Percentiles rank a stretch among this genome's conserved stretches.
These are phyloP conservation scores for Cladophialophora yegresii DNA, from an alignment of 2,329 filamentous ascomycete species.

Conservation along the genomic window DNA sequence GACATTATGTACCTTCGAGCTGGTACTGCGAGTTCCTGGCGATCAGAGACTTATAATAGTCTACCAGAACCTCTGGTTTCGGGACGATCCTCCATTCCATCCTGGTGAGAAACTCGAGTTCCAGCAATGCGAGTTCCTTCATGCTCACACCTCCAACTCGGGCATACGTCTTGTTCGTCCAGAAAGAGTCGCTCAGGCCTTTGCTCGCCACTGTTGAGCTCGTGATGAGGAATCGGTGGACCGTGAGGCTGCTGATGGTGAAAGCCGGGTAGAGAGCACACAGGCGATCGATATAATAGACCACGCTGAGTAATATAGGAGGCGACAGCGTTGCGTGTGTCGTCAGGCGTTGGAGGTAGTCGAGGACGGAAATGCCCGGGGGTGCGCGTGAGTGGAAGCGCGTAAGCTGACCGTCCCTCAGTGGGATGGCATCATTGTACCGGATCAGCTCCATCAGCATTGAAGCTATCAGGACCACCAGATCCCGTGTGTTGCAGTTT, in stretches of 20 bases:
- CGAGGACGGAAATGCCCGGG: conserved; percentile 88
- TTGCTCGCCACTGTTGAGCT: conserved; percentile 95
- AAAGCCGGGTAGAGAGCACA: conserved; percentile 92
- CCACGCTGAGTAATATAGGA: conserved; percentile 94
- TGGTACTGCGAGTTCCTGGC: conserved; percentile 64
- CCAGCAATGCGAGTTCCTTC: conserved; percentile 83
- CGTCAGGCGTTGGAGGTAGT: conserved; percentile 89
- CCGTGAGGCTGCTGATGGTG: conserved; percentile 92
- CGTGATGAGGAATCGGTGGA: conserved; percentile 95
- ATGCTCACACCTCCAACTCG: conserved; percentile 89
- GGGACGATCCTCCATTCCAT: conserved; percentile 98
- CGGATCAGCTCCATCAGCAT: conserved; percentile 95
- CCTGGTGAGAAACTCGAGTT: conserved; percentile 87
- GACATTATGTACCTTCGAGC: conserved; percentile 45
- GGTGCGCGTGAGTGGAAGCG: conserved; percentile 90
- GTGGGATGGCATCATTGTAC: conserved; percentile 84
- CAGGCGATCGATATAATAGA: conserved; percentile 95
- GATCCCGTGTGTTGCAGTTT: conserved; percentile 75
- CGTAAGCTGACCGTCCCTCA: conserved; percentile 82
- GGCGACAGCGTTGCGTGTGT: conserved; percentile 92
- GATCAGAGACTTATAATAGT: conserved; percentile 88
- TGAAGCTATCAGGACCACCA: conserved; percentile 86
- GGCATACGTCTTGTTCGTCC: conserved; percentile 97
- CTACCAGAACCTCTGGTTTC: conserved; percentile 86
- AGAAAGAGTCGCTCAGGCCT: conserved; percentile 93